Evolutionary conservation across 177 flowering plant genomes (phyloP), one percentile per base, ranked within the genome.

Genomic region (Vitis hybrid): DNA sequence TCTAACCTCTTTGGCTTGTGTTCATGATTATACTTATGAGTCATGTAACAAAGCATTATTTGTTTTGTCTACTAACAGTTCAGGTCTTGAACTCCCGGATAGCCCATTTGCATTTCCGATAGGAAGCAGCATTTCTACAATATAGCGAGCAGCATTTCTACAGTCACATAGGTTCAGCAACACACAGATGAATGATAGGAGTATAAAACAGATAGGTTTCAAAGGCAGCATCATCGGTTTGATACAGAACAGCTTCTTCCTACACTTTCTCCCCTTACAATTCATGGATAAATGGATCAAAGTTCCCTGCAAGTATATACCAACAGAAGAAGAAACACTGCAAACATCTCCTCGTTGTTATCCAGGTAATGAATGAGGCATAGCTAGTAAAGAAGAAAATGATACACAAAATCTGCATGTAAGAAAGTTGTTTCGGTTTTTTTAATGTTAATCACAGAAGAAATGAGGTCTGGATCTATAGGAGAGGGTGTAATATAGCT

Each of bases 61-160:
- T 38, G 47, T 38, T 28, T 28, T 38, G 47, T 38, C 47, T 38
- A 1, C 64, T 76, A 75, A 83, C 83, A 77, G 74, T 72, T 87
- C 82, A 73, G 91, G 81, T 69, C 70, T 85, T 14, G 75, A 87
- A 73, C 93, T 90, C 7, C 97, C 95, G 0, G 95, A 92, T 64
- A 90, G 90, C 77, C 95, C 97, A 24, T 92, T 92, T 75, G 89
- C 94, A 60, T 72, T 90, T 69, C 77, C 82, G n/a, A 74, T 5
- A 8, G 47, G 47, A 38, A 38, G 47, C 47, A 38, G 31, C 9
- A 38, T 38, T 38, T 38, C 9, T 38, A 38, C 9, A 8, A 38
- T 38, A 38, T 82, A 44, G 75, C 75, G 59, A 85, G 80, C 80
- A 75, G 92, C 80, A 82, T 86, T 67, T 83, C 93, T 11, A 67